A percentile compares a stretch with the other conserved stretches of the same genome.
phyloP scores from a whole-genome alignment of 2,329 filamentous ascomycete species.

The Neocucurbitaria cava region DNA sequence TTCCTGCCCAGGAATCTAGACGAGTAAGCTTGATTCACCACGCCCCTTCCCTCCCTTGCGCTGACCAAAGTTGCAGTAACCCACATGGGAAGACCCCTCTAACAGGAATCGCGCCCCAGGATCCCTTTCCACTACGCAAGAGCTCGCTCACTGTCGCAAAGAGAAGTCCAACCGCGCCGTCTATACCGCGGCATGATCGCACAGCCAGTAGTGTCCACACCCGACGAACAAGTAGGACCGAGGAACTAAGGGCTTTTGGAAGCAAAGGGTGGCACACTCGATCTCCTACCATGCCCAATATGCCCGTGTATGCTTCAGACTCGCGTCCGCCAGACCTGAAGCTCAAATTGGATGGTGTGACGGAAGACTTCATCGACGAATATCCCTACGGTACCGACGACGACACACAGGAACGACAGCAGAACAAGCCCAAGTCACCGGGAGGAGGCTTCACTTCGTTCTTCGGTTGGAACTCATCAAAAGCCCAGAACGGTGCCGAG shows the following conservation, averaged over 20 bases:
- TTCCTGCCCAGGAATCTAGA: slow-evolving; percentile 49
- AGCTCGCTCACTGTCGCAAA: slow-evolving; percentile 27
- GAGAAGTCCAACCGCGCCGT: slow-evolving; percentile 9
- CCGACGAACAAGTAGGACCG: slow-evolving; percentile 33
- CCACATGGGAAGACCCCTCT: slow-evolving; percentile 45
- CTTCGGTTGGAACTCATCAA: slow-evolving; percentile 69
- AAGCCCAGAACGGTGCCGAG: slow-evolving; percentile 61
- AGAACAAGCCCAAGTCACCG: slow-evolving; percentile 53
- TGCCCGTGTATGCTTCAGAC: slow-evolving; percentile 43
- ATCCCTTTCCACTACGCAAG: slow-evolving; percentile 30
- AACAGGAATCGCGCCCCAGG: slow-evolving; percentile 31
- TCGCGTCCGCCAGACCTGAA: slow-evolving; percentile 38
- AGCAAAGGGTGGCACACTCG: slow-evolving; percentile 34
- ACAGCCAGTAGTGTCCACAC: slow-evolving; percentile 44
- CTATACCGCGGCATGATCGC: slow-evolving; percentile 45
- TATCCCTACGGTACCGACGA: slow-evolving; percentile 40
- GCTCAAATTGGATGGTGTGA: slow-evolving; percentile 46
- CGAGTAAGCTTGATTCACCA: slow-evolving; percentile 36
- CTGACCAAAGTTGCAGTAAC: slow-evolving; percentile 37
- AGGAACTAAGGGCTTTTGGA: slow-evolving; percentile 30
- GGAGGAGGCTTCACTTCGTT: slow-evolving; percentile 67
- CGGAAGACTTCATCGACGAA: slow-evolving; percentile 47
- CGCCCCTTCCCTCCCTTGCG: slow-evolving; percentile 5
- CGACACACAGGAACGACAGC: slow-evolving; percentile 24
- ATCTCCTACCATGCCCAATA: slow-evolving; percentile 49